Percentiles rank a stretch among this genome's conserved stretches.
Evolutionary conservation across 164 flowering plant genomes (phyloP).

Genomic region (Vitis vinifera): ASM3070453v1 NC_081810.1:8765001-8765500

Average conservation of each 20-base stretch:
- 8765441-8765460: background rate
- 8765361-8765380: constrained; percentile 71
- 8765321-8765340: constrained; percentile 74
- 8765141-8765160: background rate
- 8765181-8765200: background rate
- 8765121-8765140: background rate
- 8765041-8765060: background rate
- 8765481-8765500: background rate
- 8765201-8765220: background rate
- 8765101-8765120: too few relatives aligned
- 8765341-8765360: constrained; percentile 65
- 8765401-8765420: constrained; percentile 94
- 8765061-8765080: background rate
- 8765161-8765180: background rate
- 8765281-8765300: constrained; percentile 63
- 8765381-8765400: constrained; percentile 86
- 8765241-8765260: background rate
- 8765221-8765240: background rate
- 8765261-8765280: background rate
- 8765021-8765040: background rate
- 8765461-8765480: background rate
- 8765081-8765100: background rate
- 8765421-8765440: constrained; percentile 9
- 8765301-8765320: constrained; percentile 95
- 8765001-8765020: background rate